Evolutionary conservation across 352 stramenopile species (phyloP), one percentile per base, ranked within the genome.

Genomic region (Pythium plurisporium): DNA sequence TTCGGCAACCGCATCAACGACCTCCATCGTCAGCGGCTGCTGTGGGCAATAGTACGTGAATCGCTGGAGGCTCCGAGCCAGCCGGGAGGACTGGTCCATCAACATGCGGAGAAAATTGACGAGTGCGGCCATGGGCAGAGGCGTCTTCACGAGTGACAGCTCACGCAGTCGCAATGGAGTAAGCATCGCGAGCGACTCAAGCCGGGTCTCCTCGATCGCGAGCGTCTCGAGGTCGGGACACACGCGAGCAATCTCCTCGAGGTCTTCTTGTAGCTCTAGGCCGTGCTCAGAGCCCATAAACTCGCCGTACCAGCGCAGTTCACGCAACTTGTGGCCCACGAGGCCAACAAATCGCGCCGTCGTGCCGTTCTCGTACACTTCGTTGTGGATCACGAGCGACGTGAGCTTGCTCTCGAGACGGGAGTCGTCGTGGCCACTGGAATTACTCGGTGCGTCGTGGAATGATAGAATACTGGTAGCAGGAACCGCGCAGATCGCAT

Each of bases 301-400:
- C 43, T 37, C 44, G n/a, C 44, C 44, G 10, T 40, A 17, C 44
- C 44, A 52, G 1, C 44, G 44, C 29, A 52, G n/a, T 9, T 25
- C 17, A 10, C 44, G 44, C n/a, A 52, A 26, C 6, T 38, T 12
- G 2, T 29, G 27, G 3, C 44, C 44, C 2, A 52, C 44, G n/a
- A 52, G 44, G 8, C 44, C 27, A 14, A 52, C 44, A 17, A 52
- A 26, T 26, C 44, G 44, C 10, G 15, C 44, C 8, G 27, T 40
- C 5, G 11, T 19, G 9, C 29, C 44, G 0, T 25, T 9, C 1
- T 41, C 29, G 29, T 29, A 52, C 5, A 26, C 27, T 40, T 52
- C 27, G 19, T 26, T 38, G 44, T 40, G 29, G n/a, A 52, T 26
- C 44, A 52, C 44, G 19, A 52, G 44, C 44, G 29, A 37, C n/a